These are phyloP conservation scores for Penicillium desertorum DNA, from an alignment of 495 filamentous ascomycete genomes.

Conservation along the genomic window DNA sequence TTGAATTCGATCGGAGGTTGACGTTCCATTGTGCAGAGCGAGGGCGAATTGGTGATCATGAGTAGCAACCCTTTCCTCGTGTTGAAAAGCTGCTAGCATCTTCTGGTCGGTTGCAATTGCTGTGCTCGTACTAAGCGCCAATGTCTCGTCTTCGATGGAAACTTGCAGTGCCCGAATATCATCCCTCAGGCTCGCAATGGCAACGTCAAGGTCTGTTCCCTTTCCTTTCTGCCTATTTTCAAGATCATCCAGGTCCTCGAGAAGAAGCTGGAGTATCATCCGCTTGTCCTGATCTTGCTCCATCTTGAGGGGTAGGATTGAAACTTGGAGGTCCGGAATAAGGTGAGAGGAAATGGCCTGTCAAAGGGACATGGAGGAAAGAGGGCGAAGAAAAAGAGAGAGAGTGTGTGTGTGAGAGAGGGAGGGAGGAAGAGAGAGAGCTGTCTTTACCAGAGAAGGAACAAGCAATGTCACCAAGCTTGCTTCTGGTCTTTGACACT, in stretches of 20 bases:
- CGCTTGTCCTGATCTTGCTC: neutral
- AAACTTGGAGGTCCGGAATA: neutral
- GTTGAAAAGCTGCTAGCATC: neutral
- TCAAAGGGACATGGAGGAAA: neutral
- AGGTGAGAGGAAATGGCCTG: neutral
- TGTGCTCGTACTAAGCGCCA: slow-evolving; percentile 6
- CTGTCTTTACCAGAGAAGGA: too few species aligned
- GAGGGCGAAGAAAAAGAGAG: neutral
- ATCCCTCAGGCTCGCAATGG: neutral
- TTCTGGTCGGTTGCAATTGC: slow-evolving; percentile 11
- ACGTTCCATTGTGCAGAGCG: neutral
- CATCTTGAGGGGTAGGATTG: neutral
- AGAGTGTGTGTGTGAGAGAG: too few species aligned
- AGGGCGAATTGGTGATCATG: slow-evolving; percentile 1
- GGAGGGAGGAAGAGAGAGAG: neutral
- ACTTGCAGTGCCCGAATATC: neutral
- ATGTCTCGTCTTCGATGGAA: neutral
- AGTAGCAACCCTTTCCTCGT: slow-evolving; percentile 2
- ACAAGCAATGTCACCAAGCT: too few species aligned
- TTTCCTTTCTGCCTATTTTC: neutral
- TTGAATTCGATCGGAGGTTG: neutral
- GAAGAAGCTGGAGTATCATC: neutral
- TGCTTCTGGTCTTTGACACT: too few species aligned
- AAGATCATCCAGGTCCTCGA: neutral
- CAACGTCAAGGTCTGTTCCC: neutral